These are phyloP conservation scores for Aspergillus sclerotioniger DNA, from an alignment of 495 filamentous ascomycete species.

Conservation along the genomic window DNA sequence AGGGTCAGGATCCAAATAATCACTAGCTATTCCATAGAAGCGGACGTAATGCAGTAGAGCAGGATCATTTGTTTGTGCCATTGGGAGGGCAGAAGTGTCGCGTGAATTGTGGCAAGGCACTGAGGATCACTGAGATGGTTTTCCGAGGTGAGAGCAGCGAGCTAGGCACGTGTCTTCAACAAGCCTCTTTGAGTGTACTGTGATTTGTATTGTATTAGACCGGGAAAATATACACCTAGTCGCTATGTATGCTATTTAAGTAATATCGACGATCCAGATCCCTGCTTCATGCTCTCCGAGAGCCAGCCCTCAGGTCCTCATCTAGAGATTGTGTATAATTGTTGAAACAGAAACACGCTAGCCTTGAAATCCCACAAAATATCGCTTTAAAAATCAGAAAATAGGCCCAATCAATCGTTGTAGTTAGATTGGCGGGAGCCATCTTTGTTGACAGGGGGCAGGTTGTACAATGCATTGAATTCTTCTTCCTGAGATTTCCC, in stretches of 20 bases:
- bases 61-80: slow-evolving; percentile 24
- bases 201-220: neutral
- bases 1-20: slow-evolving; percentile 28
- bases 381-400: neutral
- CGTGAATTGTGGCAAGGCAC: neutral
- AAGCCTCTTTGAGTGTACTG: too few species aligned
- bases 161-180: neutral
- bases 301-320: neutral
- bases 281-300: neutral
- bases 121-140: neutral
- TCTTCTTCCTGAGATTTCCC: slow-evolving; percentile 62
- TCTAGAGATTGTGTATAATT: neutral
- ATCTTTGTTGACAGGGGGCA: slow-evolving; percentile 58
- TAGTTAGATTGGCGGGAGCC: slow-evolving; percentile 61
- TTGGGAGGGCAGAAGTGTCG: neutral
- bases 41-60: slow-evolving; percentile 44
- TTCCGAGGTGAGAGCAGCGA: neutral
- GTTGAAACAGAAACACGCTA: neutral
- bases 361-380: neutral
- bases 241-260: neutral
- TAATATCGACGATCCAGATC: neutral
- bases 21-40: slow-evolving; percentile 34
- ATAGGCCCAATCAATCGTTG: slow-evolving; percentile 47
- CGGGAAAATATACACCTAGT: neutral
- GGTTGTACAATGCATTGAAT: slow-evolving; percentile 43